Evolutionary conservation across 2,329 filamentous ascomycete genomes (phyloP), one percentile per base, ranked within the genome.

Genomic region (Botrytis tulipae): DNA sequence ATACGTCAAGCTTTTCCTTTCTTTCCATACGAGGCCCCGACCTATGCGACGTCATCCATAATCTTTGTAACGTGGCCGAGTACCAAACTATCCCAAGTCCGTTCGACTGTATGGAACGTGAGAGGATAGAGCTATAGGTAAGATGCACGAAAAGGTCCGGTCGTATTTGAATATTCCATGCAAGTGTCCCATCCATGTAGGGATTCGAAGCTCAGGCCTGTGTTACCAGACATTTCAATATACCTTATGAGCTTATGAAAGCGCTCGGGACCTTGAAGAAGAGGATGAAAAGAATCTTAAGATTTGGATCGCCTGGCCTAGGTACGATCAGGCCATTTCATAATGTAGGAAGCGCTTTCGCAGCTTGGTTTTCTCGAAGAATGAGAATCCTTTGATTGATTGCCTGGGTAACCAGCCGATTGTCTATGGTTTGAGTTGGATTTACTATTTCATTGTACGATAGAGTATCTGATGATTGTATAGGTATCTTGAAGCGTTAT

Each of bases 171-270:
- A 42, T 8, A 25, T 68, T 57, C 48, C 46, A 40, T 68, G 48
- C 66, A 68, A 20, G 48, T 68, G 66, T 54, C 35, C 37, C 32
- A 57, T 42, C 37, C 66, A 68, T 32, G 66, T 68, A 68, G n/a
- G 48, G 37, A 57, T 57, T 57, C 48, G 48, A 42, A 57, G 48
- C 16, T 42, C 25, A 68, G 66, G 37, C 48, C 48, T 29, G 48
- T 57, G 35, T 5, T 40, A 54, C 25, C 37, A 37, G 32, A 67
- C 22, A 37, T 67, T 51, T 14, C n/a, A 40, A 54, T 18, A 37
- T 25, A 14, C 48, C 32, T 12, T 67, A 20, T 20, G 44, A 51
- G 22, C 32, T 12, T 66, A 12, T n/a, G 63, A 51, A 51, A 51
- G 63, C 44, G 32, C 44, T 67, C 29, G 63, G 25, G 65, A 12